Evolutionary conservation across 495 filamentous ascomycete genomes (phyloP), one percentile per base, ranked within the genome.

Genomic region (Podospora pseudopauciseta): DNA sequence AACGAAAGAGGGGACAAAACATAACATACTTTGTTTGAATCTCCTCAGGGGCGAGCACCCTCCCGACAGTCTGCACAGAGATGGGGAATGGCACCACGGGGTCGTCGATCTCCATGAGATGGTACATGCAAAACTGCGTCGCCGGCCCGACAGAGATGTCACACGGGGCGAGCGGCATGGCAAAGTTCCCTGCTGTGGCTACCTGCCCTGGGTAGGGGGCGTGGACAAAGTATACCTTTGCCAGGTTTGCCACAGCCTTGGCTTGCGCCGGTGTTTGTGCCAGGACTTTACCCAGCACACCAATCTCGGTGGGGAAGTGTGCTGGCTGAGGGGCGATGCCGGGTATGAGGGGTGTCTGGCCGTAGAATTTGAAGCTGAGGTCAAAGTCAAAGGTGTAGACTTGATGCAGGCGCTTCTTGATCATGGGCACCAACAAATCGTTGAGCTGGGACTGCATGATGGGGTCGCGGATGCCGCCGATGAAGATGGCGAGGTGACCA

Each of bases 101-200:
- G 15, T 74, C 73, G 16, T 78, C 60, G 3, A 82, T 66, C 11
- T 78, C 73, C 74, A 84, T 78, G 20, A 84, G 71, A 66, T 86
- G 83, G 66, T 84, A 86, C 27, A 86, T 68, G 60, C 71, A 79
- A 67, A 86, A 86, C 67, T 77, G 70, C 15, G 76, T 71, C 13
- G 76, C 77, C 2, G 75, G 77, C 0, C 81, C 82, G 7, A 77
- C 32, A 20, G 76, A 68, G 28, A 80, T 76, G 18, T 83, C 79
- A 9, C 75, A 68, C 19, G 65, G 62, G 11, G 63, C 59, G 19
- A 72, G 64, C 1, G 65, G 65, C 53, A 78, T 78, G 5, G 77
- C 78, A 59, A 85, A 81, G 65, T 85, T 85, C 0, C 84, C 83
- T 0, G 74, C 70, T 1, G 80, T 84, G 2, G 79, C 82, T 19